Conservation (phyloP, 2,329 filamentous ascomycete species). For the Berkeleyomyces rouxiae region DNA sequence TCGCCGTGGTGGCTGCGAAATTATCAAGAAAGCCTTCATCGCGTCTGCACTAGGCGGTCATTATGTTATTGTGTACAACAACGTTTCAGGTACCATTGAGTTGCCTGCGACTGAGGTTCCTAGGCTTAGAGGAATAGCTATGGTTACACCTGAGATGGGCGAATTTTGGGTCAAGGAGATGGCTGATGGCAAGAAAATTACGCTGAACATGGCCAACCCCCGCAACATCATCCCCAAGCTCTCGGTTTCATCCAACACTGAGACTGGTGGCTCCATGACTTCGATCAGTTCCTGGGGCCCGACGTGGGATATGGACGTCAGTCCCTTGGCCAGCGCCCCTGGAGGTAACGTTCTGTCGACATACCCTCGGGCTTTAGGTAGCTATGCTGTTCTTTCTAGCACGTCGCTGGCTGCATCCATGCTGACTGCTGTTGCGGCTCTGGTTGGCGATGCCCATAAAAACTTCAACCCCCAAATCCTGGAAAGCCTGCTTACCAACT, state of each 20-base stretch:
- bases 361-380: constrained; percentile 22
- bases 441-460: constrained; percentile 35
- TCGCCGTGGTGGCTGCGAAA: constrained; percentile 40
- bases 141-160: constrained; percentile 27
- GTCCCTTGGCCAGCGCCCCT: constrained; percentile 37
- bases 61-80: constrained; percentile 48
- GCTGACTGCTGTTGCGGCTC: constrained; percentile 36
- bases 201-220: constrained; percentile 28
- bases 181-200: constrained; percentile 27
- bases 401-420: constrained; percentile 46
- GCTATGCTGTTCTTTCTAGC: constrained; percentile 36
- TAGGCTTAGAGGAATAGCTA: constrained; percentile 24
- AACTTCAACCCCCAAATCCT: constrained; percentile 33
- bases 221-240: constrained; percentile 23
- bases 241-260: constrained; percentile 22
- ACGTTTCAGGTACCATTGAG: constrained; percentile 22
- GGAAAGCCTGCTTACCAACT: constrained; percentile 33
- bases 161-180: constrained; percentile 28
- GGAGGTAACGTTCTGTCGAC: constrained; percentile 43
- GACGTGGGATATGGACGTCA: constrained; percentile 39
- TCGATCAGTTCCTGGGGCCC: constrained; percentile 43
- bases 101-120: constrained; percentile 21
- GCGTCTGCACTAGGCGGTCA: constrained; percentile 38
- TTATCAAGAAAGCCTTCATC: constrained; percentile 36
- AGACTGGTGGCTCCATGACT: constrained; percentile 35